Base-by-base conservation (phyloP, 2,329 filamentous ascomycete species). In the Sclerotinia trifoliorum region DNA sequence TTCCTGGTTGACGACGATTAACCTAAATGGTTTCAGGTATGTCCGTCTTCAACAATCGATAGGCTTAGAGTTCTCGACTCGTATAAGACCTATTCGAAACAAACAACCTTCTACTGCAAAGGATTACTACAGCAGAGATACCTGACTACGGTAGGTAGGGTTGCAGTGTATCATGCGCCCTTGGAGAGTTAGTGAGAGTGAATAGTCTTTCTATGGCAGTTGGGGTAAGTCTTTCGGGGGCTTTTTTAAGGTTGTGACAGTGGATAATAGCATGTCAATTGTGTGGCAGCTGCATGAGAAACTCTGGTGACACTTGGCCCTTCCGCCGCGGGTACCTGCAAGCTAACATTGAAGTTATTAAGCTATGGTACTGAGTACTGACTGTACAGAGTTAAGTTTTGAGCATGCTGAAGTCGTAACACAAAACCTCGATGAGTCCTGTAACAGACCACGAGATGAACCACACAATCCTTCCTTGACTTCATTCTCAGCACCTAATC, bases 361-460 rank as follows among this genome's bases (percentile, higher is more conserved):
- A 57, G 55, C 55, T 42, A 42, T 29, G n/a, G 7, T 15, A 13
- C 2, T 10, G 39, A 39, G 15, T 54, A 19, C 51, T 54, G 39
- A 42, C 39, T 17, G 39, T 42, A 15, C 15, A 42, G 13, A 42
- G 39, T 46, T 39, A 15, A 26, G 26, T 32, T 32, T 44, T 61
- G 57, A 35, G 26, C 44, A 49, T 29, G 26, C 44, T 35, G 44
- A 49, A 26, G 44, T 49, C 35, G 35, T 44, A 58, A n/a, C 35
- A 58, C 55, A 58, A 58, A 10, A n/a, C 55, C n/a, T 35, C 55
- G 42, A n/a, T 58, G 32, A 44, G 35, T 42, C 44, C 44, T 61
- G 58, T 61, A 49, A 61, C 26, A 61, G 57, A 61, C 19, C 57
- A 61, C 42, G 19, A 21, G 17, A 49, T 61, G 58, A 61, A 61